Percentiles rank a stretch among this genome's conserved stretches.
These are phyloP conservation scores for Nakaseomyces delphensis DNA, from an alignment of 1,139 yeast genomes.

Conservation along the genomic window DNA sequence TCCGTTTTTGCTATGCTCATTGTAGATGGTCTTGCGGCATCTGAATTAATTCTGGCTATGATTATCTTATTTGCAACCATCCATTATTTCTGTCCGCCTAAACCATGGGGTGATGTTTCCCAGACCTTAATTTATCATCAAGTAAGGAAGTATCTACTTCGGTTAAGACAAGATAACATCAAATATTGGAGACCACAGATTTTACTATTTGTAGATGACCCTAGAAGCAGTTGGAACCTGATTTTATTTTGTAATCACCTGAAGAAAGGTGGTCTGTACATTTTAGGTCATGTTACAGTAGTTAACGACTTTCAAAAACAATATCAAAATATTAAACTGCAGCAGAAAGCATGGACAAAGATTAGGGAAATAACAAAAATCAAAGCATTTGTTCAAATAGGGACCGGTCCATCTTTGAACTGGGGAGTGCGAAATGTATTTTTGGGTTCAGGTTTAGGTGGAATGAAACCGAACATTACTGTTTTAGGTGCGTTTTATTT, in stretches of 20 bases:
- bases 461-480: conserved; percentile 93
- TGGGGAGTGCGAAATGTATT: conserved; percentile 97
- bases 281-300: conserved; percentile 81
- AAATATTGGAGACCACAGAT: conserved; percentile 98
- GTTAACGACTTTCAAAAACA: conserved; percentile 48
- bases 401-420: conserved; percentile 74
- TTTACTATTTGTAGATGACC: conserved; percentile 76
- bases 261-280: conserved; percentile 89
- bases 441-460: conserved; percentile 89
- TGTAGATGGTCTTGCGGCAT: conserved; percentile 85
- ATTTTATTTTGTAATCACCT: conserved; percentile 90
- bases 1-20: conserved; percentile 83
- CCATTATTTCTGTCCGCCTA: conserved; percentile 88
- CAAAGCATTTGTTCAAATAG: conserved; percentile 90
- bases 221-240: conserved; percentile 82
- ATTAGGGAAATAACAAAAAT: conserved; percentile 67
- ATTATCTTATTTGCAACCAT: conserved; percentile 61
- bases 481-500: conserved; percentile 77
- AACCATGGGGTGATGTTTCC: conserved; percentile 96
- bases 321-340: conserved; percentile 59
- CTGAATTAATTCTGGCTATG: conserved; percentile 60
- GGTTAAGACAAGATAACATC: conserved; percentile 82
- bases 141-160: conserved; percentile 76
- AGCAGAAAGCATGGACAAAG: conserved; percentile 73
- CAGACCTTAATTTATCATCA: conserved; percentile 91